Evolutionary conservation across 805 yeast genomes (phyloP).

Genomic region (Barnettozyma populi): DNA sequence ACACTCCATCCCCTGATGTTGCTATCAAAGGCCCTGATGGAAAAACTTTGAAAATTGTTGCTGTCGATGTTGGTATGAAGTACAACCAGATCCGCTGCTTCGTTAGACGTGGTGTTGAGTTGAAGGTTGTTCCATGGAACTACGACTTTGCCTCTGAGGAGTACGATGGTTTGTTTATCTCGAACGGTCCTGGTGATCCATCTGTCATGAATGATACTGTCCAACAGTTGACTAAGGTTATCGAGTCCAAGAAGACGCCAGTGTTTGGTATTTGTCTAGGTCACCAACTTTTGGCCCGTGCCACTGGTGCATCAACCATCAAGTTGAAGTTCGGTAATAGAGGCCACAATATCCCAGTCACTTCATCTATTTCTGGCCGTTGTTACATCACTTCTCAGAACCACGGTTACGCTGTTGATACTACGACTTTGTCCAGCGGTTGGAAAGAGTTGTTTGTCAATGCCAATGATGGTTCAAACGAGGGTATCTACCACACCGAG

Average conservation of each 20-base stretch:
- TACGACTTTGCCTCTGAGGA: slow-evolving; percentile 75
- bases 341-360: slow-evolving; percentile 97
- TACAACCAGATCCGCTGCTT: slow-evolving; percentile 97
- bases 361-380: slow-evolving; percentile 83
- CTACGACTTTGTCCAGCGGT: slow-evolving; percentile 60
- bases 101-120: slow-evolving; percentile 91
- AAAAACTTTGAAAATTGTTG: slow-evolving; percentile 72
- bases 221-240: slow-evolving; percentile 48
- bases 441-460: slow-evolving; percentile 96
- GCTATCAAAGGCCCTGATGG: slow-evolving; percentile 65
- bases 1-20: slow-evolving; percentile 57
- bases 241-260: slow-evolving; percentile 72
- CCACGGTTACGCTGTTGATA: slow-evolving; percentile 97
- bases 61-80: slow-evolving; percentile 97
- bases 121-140: slow-evolving; percentile 94
- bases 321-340: slow-evolving; percentile 98
- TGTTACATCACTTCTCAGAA: slow-evolving; percentile 98
- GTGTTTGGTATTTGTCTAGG: slow-evolving; percentile 98
- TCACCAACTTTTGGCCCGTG: slow-evolving; percentile 93
- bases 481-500: slow-evolving; percentile 89
- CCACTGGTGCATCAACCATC: slow-evolving; percentile 88
- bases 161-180: slow-evolving; percentile 92
- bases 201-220: slow-evolving; percentile 71
- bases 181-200: slow-evolving; percentile 99
- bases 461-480: slow-evolving; percentile 96